Evolutionary conservation across 2,329 filamentous ascomycete species (phyloP).

Genomic region (Phialophora expanda): DNA sequence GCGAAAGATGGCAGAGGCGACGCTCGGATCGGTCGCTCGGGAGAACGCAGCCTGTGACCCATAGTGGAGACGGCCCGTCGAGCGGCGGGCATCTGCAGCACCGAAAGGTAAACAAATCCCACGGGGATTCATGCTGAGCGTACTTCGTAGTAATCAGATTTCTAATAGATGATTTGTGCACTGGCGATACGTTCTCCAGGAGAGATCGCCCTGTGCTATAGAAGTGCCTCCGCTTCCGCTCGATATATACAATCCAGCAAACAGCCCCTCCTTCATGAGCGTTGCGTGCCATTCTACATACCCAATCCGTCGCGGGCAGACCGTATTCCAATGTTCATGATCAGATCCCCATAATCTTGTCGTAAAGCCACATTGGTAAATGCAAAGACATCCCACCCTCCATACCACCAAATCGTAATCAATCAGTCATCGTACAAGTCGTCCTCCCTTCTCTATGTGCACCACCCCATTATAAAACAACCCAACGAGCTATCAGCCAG

Average conservation of each 20-base stretch:
- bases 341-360: not conserved
- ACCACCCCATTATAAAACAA: not conserved
- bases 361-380: not conserved
- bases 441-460: constrained; percentile 1
- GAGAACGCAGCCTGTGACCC: not conserved
- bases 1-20: not conserved
- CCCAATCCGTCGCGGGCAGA: not conserved
- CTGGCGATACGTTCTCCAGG: not conserved
- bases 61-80: not conserved
- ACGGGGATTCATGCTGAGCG: not conserved
- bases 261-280: not conserved
- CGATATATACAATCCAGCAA: not conserved
- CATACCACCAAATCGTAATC: not conserved
- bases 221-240: not conserved
- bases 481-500: constrained; percentile 6
- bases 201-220: not conserved
- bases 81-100: not conserved
- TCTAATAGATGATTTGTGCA: not conserved
- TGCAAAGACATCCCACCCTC: not conserved
- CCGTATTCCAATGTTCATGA: not conserved
- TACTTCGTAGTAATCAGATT: not conserved
- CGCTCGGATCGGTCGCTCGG: not conserved
- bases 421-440: constrained; percentile 16
- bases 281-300: not conserved
- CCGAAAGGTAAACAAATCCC: constrained; percentile 2